Percentiles rank a stretch among this genome's conserved stretches.
These are phyloP conservation scores for Crithidia mellificae DNA, from an alignment of 208 protist species.

Conservation along the genomic window DNA sequence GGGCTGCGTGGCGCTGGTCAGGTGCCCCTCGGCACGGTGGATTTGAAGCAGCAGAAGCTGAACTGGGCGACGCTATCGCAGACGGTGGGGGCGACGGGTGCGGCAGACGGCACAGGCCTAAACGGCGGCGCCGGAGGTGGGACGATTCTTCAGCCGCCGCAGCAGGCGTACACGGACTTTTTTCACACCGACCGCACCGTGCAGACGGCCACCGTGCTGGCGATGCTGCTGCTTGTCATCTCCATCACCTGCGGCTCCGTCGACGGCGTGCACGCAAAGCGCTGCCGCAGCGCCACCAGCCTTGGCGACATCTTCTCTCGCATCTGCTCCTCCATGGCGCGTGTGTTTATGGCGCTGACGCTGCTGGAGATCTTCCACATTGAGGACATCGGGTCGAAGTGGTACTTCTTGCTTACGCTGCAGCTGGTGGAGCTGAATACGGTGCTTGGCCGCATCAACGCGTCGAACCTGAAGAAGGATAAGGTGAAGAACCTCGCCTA, in stretches of 20 bases:
- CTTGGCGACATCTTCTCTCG: conserved; percentile 90
- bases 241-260: conserved; percentile 71
- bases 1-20: conserved; percentile 50
- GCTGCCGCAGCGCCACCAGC: conserved; percentile 70
- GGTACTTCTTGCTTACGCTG: conserved; percentile 75
- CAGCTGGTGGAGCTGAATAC: conserved; percentile 88
- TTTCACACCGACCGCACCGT: conserved; percentile 48
- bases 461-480: conserved; percentile 70
- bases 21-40: conserved; percentile 24
- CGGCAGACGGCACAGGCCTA: neutral
- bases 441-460: conserved; percentile 83
- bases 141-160: conserved; percentile 6
- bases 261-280: conserved; percentile 85
- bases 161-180: conserved; percentile 44
- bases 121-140: neutral
- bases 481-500: conserved; percentile 83
- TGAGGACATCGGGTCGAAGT: conserved; percentile 58
- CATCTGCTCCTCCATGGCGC: conserved; percentile 72
- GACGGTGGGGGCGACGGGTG: neutral
- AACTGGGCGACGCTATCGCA: conserved; percentile 10
- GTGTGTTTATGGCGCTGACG: conserved; percentile 83
- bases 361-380: conserved; percentile 78
- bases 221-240: conserved; percentile 61
- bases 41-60: conserved; percentile 17
- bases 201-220: conserved; percentile 68